Base-by-base conservation (phyloP, 129 eudicot species). In the Apium graveolens region DNA sequence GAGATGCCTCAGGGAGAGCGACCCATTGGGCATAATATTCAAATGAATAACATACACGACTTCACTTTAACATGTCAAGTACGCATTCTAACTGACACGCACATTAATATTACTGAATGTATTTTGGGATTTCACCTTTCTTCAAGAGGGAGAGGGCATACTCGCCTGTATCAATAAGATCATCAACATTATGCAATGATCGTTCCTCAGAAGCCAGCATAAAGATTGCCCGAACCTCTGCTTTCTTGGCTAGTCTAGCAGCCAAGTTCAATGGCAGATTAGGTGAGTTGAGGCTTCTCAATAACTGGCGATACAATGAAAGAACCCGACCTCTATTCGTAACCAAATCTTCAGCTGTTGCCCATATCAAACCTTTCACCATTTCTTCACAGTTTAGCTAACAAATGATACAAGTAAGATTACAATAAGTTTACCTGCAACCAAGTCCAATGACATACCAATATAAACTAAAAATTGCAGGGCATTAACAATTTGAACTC, bases 71-170 rank as follows among this genome's bases (percentile, higher is more conserved):
- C 27, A 41, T 34, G 38, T 72, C 31, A 10, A 8, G 5, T 39
- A 42, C 32, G 20, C 55, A n/a, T 9, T 39, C 11, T 9, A 70
- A 39, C 53, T 73, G 55, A 73, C 5, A 5, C 14, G 55, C 29
- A 39, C 26, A 42, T 73, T 73, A 18, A 41, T 46, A 45, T 89
- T 80, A 91, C 78, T 86, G 91, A 24, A 84, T 88, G 69, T 89
- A 80, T 77, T 91, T 93, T 11, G 98, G 98, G 78, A 93, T 91
- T 84, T 93, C 88, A 48, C 97, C 98, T 88, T 89, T 91, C 75
- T 81, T 91, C 60, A 89, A 77, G 45, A 91, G 84, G 17, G 93
- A 89, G 71, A 93, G 82, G 51, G 97, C 86, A 76, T 93, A 88
- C 83, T 88, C 97, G 35, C 90, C 96, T 82, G 87, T 78, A 78